phyloP scores from a whole-genome alignment of 495 filamentous ascomycete genomes.

The Monascus purpureus region DNA sequence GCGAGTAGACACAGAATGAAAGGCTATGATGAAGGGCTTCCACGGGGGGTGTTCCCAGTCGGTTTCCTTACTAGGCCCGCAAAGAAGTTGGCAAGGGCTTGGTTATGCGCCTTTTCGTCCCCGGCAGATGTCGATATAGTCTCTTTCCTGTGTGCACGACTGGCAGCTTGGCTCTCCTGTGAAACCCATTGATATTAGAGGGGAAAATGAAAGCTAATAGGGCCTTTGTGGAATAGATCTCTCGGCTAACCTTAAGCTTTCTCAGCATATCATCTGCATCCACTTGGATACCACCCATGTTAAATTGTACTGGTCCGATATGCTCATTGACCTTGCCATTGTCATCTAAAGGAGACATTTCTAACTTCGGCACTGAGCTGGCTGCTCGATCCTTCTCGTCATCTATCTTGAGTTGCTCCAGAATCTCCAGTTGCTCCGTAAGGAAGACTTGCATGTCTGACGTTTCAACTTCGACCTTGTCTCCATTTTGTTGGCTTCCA shows the following conservation, averaged over 20 bases:
- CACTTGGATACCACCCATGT: constrained; percentile 93
- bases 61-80: constrained; percentile 48
- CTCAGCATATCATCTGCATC: constrained; percentile 93
- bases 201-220: no score
- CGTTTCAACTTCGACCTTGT: constrained; percentile 49
- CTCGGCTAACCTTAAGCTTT: constrained; percentile 66
- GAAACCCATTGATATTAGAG: no score
- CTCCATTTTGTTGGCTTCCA: constrained; percentile 29
- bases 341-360: constrained; percentile 32
- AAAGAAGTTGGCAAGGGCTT: constrained; percentile 56
- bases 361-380: constrained; percentile 25
- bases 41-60: constrained; percentile 23
- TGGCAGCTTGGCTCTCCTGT: constrained; percentile 41
- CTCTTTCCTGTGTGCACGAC: constrained; percentile 33
- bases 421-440: constrained; percentile 49
- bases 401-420: constrained; percentile 53
- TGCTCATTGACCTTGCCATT: constrained; percentile 66
- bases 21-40: constrained; percentile 24
- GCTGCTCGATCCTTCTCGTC: constrained; percentile 43
- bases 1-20: no score
- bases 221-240: no score
- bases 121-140: constrained; percentile 15
- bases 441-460: constrained; percentile 75
- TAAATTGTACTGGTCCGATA: constrained; percentile 91
- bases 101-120: constrained; percentile 50